Evolutionary conservation across 768 basidiomycete genomes (phyloP).

Genomic region (Melanogaster broomeanus): DNA sequence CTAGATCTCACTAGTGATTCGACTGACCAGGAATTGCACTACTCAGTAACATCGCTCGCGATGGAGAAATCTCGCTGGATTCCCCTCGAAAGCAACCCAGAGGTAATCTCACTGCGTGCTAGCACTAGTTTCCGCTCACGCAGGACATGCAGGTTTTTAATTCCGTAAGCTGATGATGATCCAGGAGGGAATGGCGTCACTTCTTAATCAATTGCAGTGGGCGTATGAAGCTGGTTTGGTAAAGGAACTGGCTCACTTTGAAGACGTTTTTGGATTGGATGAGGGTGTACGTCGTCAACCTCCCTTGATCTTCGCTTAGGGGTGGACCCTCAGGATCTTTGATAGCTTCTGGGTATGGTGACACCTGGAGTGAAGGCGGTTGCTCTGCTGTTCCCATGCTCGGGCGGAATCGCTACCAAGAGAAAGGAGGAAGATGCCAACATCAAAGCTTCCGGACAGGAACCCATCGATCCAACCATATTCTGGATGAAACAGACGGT

Average conservation of each 20-base stretch:
- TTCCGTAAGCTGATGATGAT: conserved; percentile 17
- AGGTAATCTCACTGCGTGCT: conserved; percentile 32
- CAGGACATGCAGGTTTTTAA: conserved; percentile 29
- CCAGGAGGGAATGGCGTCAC: background rate
- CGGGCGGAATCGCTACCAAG: conserved; percentile 48
- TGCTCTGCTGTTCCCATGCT: conserved; percentile 80
- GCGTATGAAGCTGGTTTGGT: conserved; percentile 67
- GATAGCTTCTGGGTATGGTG: conserved; percentile 69
- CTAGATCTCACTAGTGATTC: too few relatives aligned
- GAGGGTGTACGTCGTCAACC: conserved; percentile 45
- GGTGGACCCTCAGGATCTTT: background rate
- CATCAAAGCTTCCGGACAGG: conserved; percentile 48
- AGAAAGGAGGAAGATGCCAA: conserved; percentile 60
- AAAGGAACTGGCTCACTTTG: conserved; percentile 50
- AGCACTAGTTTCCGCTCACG: conserved; percentile 5
- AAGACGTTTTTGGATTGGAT: conserved; percentile 76
- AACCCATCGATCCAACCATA: conserved; percentile 59
- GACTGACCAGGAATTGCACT: too few relatives aligned
- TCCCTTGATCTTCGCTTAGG: background rate
- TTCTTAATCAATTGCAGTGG: conserved; percentile 48
- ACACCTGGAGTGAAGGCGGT: conserved; percentile 80
- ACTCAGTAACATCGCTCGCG: background rate
- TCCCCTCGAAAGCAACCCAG: conserved; percentile 77
- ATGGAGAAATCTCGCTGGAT: conserved; percentile 57
- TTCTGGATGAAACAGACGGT: conserved; percentile 94